phyloP scores from a whole-genome alignment of 179 eudicot species.

The Amaranthus tricolor region DNA sequence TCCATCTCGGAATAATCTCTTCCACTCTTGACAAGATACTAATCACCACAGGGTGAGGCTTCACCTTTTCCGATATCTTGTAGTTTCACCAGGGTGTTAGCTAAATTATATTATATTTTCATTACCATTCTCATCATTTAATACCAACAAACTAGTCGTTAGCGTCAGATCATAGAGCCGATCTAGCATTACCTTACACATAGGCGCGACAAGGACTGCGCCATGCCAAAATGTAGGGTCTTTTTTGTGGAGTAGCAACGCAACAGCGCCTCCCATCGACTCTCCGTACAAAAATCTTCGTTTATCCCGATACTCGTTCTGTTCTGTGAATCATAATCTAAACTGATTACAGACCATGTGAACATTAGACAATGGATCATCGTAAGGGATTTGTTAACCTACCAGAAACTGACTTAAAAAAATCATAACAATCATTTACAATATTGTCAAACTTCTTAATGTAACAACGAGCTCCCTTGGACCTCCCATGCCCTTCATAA shows the following conservation, averaged over 20 bases:
- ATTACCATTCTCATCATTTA: too few relatives aligned
- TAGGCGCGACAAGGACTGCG: slow-evolving; percentile 94
- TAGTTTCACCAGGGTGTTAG: background rate
- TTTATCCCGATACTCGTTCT: slow-evolving; percentile 64
- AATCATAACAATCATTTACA: slow-evolving; percentile 68
- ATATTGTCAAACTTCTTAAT: slow-evolving; percentile 75
- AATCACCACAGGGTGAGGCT: slow-evolving; percentile 88
- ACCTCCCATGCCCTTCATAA: slow-evolving; percentile 93
- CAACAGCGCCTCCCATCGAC: slow-evolving; percentile 99
- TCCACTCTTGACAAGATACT: slow-evolving; percentile 70
- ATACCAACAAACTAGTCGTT: too few relatives aligned
- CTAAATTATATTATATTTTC: too few relatives aligned
- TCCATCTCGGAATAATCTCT: slow-evolving; percentile 95
- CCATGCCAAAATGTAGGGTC: slow-evolving; percentile 87
- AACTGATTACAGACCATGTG: slow-evolving; percentile 8
- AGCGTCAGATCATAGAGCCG: background rate
- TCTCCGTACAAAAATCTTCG: slow-evolving; percentile 88
- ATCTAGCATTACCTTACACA: slow-evolving; percentile 77
- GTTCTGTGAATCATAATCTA: slow-evolving; percentile 38
- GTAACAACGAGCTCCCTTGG: slow-evolving; percentile 89
- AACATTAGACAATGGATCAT: slow-evolving; percentile 6
- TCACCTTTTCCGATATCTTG: slow-evolving; percentile 96
- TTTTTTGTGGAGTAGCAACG: slow-evolving; percentile 75
- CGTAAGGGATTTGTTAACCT: slow-evolving; percentile 30
- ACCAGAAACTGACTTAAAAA: slow-evolving; percentile 82